Conservation (phyloP, 2,329 filamentous ascomycete species). For the Fusarium miscanthi region DNA sequence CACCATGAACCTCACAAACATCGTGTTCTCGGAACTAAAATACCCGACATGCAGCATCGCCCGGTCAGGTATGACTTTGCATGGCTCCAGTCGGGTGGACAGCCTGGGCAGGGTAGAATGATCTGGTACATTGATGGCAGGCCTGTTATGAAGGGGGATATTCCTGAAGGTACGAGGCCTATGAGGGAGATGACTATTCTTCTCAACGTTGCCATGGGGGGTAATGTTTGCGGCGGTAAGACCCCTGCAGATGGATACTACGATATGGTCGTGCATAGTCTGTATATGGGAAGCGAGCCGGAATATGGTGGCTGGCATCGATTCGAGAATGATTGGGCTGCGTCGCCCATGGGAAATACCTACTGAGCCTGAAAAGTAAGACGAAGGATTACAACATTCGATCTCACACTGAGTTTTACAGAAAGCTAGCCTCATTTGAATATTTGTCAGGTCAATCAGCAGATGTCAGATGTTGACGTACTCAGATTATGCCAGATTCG, state of each 20-base stretch:
- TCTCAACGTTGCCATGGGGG: conserved; percentile 72
- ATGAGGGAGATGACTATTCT: conserved; percentile 67
- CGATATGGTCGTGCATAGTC: conserved; percentile 64
- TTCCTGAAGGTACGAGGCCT: conserved; percentile 63
- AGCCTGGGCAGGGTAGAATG: conserved; percentile 58
- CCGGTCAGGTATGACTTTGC: conserved; percentile 66
- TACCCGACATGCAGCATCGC: conserved; percentile 59
- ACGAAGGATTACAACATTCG: background rate
- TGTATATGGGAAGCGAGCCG: conserved; percentile 64
- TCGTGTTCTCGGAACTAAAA: conserved; percentile 62
- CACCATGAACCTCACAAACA: conserved; percentile 67
- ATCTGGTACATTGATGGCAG: conserved; percentile 70
- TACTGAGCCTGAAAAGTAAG: conserved; percentile 39
- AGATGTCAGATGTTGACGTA: background rate
- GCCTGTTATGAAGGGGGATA: conserved; percentile 66
- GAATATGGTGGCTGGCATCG: conserved; percentile 63
- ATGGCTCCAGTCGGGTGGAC: conserved; percentile 62
- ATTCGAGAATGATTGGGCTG: conserved; percentile 64
- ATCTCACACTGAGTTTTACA: rapidly evolving
- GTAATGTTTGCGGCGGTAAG: conserved; percentile 66
- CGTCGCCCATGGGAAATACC: conserved; percentile 47
- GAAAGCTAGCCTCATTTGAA: background rate
- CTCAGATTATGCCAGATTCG: conserved; percentile 4
- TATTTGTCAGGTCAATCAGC: background rate
- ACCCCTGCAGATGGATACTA: conserved; percentile 64